A percentile compares a stretch with the other conserved stretches of the same genome.
phyloP scores from a whole-genome alignment of 331 rosid species.

The Ulmus americana region DNA sequence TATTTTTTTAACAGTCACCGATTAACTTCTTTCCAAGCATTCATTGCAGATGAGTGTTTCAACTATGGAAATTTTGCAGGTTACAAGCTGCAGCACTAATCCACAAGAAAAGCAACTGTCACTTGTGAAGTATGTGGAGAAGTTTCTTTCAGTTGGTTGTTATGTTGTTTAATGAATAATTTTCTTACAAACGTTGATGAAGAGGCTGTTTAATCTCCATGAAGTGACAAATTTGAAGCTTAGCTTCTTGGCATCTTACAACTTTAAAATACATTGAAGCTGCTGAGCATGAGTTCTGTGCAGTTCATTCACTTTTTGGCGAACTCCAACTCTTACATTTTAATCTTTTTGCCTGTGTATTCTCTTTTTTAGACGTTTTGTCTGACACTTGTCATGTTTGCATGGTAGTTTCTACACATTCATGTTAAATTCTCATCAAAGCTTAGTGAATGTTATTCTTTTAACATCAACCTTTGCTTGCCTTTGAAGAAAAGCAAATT shows the following conservation, averaged over 20 bases:
- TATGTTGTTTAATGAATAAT: too few relatives aligned
- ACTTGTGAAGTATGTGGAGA: slow-evolving; percentile 38
- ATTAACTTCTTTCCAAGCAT: slow-evolving; percentile 6
- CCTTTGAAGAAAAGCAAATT: background rate
- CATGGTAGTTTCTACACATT: background rate
- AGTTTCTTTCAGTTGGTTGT: background rate
- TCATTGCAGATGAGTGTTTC: slow-evolving; percentile 15
- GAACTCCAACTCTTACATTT: background rate
- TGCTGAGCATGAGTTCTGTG: too few relatives aligned
- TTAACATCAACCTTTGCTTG: background rate
- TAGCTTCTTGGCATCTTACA: too few relatives aligned
- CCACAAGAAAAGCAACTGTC: slow-evolving; percentile 33
- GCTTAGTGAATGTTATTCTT: background rate
- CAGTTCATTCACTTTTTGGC: too few relatives aligned
- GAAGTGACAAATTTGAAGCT: too few relatives aligned
- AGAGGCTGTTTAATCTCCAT: too few relatives aligned
- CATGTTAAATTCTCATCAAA: background rate
- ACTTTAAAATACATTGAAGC: too few relatives aligned
- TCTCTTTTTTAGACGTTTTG: background rate
- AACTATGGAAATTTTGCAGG: slow-evolving; percentile 42
- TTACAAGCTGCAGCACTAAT: slow-evolving; percentile 19
- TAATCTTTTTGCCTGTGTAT: background rate
- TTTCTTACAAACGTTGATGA: too few relatives aligned
- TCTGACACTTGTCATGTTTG: background rate
- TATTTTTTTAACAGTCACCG: slow-evolving; percentile 14